Evolutionary conservation across 495 filamentous ascomycete species (phyloP).

Genomic region (Penicillium coffeae): DNA sequence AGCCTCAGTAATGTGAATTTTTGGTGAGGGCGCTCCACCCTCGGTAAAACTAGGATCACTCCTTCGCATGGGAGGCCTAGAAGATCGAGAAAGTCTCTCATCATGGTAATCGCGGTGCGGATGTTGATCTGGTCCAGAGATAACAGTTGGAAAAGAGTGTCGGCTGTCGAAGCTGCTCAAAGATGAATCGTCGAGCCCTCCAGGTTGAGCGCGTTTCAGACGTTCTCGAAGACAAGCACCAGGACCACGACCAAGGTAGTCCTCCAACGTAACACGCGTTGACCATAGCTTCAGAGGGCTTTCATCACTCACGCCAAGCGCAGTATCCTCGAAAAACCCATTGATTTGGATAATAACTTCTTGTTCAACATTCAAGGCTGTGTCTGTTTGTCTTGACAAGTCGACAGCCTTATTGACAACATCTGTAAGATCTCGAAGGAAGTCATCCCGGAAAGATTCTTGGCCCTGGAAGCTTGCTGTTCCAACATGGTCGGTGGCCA

Average conservation of each 20-base stretch:
- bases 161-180: slow-evolving; percentile 34
- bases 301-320: slow-evolving; percentile 37
- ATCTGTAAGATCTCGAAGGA: slow-evolving; percentile 45
- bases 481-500: slow-evolving; percentile 56
- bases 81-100: slow-evolving; percentile 10
- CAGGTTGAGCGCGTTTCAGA: slow-evolving; percentile 22
- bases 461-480: slow-evolving; percentile 55
- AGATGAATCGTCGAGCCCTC: slow-evolving; percentile 29
- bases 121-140: slow-evolving; percentile 4
- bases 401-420: slow-evolving; percentile 43
- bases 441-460: slow-evolving; percentile 47
- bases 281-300: slow-evolving; percentile 52
- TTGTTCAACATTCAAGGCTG: slow-evolving; percentile 40
- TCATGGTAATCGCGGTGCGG: background rate
- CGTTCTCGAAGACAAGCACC: slow-evolving; percentile 29
- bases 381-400: slow-evolving; percentile 34
- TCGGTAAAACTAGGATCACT: slow-evolving; percentile 26
- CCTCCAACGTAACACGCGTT: slow-evolving; percentile 44
- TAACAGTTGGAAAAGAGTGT: slow-evolving; percentile 19
- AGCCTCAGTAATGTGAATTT: slow-evolving; percentile 34
- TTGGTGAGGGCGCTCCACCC: slow-evolving; percentile 18
- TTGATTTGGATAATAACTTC: slow-evolving; percentile 57
- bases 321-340: slow-evolving; percentile 57
- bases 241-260: slow-evolving; percentile 38
- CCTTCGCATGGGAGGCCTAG: slow-evolving; percentile 19